phyloP scores from a whole-genome alignment of 2,329 filamentous ascomycete species.

The Cercospora canescens region DNA sequence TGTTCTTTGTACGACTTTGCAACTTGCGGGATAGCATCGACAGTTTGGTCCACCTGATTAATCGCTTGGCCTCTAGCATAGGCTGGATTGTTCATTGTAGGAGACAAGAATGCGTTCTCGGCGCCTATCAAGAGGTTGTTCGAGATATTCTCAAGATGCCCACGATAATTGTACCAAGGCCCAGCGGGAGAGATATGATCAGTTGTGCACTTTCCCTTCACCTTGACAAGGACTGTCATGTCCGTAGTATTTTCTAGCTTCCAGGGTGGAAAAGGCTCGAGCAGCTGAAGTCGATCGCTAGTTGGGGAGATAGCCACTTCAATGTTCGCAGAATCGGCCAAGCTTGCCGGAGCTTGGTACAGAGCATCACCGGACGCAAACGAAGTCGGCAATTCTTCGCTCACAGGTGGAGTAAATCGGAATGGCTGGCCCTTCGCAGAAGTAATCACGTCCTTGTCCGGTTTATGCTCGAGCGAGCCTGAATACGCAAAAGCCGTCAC shows the following conservation, averaged over 20 bases:
- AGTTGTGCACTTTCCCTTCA: conserved; percentile 91
- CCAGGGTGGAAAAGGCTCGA: conserved; percentile 82
- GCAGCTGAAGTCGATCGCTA: conserved; percentile 90
- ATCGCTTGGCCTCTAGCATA: conserved; percentile 83
- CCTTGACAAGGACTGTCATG: conserved; percentile 92
- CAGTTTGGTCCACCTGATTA: conserved; percentile 81
- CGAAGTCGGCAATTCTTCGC: conserved; percentile 78
- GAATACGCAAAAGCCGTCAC: conserved; percentile 80
- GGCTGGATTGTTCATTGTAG: conserved; percentile 69
- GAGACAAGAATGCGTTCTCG: conserved; percentile 64
- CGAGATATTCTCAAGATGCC: conserved; percentile 97
- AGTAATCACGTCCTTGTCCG: conserved; percentile 74
- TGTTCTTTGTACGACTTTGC: conserved; percentile 98
- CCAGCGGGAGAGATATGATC: conserved; percentile 95
- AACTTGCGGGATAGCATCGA: conserved; percentile 83
- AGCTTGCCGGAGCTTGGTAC: conserved; percentile 85
- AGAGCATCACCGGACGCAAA: conserved; percentile 82
- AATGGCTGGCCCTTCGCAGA: conserved; percentile 96
- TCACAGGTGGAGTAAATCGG: conserved; percentile 74
- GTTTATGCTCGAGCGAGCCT: conserved; percentile 88
- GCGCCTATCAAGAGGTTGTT: conserved; percentile 99
- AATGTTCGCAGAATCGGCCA: conserved; percentile 67
- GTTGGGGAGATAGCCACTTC: conserved; percentile 78
- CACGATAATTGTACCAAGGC: conserved; percentile 97
- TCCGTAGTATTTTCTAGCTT: conserved; percentile 79